Conservation (phyloP, 2,329 filamentous ascomycete species). For the Scedosporium dehoogii region DNA sequence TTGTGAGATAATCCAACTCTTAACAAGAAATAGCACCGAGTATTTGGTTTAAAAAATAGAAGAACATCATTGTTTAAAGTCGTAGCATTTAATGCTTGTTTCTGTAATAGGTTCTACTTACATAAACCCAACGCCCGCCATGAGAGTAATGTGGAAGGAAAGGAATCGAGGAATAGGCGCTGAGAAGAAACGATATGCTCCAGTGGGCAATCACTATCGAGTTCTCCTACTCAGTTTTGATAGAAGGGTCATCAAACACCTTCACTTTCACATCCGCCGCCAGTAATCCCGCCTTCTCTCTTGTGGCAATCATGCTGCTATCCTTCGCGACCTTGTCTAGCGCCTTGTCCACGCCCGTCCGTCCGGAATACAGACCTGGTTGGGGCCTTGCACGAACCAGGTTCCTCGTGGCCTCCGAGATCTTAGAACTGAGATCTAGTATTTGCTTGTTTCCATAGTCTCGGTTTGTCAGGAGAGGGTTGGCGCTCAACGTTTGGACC, state of each 20-base stretch:
- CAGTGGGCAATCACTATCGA: neutral
- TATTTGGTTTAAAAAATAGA: too few relatives aligned
- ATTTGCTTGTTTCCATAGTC: slow-evolving; percentile 93
- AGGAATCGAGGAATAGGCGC: neutral
- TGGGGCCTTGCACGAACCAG: slow-evolving; percentile 1
- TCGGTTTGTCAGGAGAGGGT: slow-evolving; percentile 80
- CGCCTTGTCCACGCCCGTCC: slow-evolving; percentile 28
- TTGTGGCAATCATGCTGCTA: slow-evolving; percentile 49
- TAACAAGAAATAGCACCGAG: too few relatives aligned
- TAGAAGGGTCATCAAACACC: slow-evolving; percentile 32
- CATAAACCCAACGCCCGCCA: neutral
- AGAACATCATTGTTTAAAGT: neutral
- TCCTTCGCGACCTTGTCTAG: slow-evolving; percentile 52
- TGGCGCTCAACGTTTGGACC: slow-evolving; percentile 91
- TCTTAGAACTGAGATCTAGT: slow-evolving; percentile 74
- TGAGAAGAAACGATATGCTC: neutral
- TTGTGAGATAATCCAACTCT: too few relatives aligned
- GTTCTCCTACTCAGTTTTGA: neutral
- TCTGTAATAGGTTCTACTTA: neutral
- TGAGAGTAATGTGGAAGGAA: neutral
- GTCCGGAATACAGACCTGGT: neutral
- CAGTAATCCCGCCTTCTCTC: slow-evolving; percentile 53
- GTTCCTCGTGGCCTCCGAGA: slow-evolving; percentile 48
- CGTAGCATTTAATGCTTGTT: neutral
- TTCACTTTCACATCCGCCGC: slow-evolving; percentile 53